Percentiles rank a stretch among this genome's conserved stretches.
Conservation (phyloP, 2,329 filamentous ascomycete species). For the Escovopsis sp. region DNA sequence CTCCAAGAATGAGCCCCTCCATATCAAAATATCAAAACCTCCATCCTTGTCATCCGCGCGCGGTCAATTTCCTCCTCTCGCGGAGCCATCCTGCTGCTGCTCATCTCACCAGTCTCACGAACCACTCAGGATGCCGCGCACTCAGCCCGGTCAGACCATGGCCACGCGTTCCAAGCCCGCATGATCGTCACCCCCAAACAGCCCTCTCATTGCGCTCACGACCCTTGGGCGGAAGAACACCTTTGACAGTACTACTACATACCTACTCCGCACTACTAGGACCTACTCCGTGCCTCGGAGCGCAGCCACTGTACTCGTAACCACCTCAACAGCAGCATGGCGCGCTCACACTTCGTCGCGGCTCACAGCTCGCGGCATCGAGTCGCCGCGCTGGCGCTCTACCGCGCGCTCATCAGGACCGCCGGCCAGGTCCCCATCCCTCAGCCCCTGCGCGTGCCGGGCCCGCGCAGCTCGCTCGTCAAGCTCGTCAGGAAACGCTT, state of each 20-base stretch:
- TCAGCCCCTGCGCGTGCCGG: constrained; percentile 20
- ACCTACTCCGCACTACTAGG: no score
- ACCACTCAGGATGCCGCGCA: no score
- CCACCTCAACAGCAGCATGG: constrained; percentile 7
- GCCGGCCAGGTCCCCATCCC: constrained; percentile 39
- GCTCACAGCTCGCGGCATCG: constrained; percentile 38
- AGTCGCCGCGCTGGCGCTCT: constrained; percentile 51
- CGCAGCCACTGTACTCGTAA: neutral
- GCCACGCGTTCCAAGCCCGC: no score
- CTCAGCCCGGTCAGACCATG: no score
- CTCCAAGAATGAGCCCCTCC: no score
- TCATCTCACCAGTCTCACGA: no score
- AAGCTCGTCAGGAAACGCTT: constrained; percentile 50
- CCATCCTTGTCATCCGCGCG: no score
- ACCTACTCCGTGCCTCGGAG: no score
- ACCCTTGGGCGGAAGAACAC: neutral
- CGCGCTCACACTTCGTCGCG: constrained; percentile 26
- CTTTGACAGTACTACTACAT: neutral
- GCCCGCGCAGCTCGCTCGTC: constrained; percentile 30
- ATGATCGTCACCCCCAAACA: neutral
- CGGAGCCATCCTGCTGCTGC: no score
- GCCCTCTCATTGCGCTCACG: neutral
- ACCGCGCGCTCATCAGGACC: constrained; percentile 51
- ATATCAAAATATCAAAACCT: no score
- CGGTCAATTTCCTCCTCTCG: no score